Conservation (phyloP, 1,139 yeast species). For the Schwanniomyces etchellsii region DNA sequence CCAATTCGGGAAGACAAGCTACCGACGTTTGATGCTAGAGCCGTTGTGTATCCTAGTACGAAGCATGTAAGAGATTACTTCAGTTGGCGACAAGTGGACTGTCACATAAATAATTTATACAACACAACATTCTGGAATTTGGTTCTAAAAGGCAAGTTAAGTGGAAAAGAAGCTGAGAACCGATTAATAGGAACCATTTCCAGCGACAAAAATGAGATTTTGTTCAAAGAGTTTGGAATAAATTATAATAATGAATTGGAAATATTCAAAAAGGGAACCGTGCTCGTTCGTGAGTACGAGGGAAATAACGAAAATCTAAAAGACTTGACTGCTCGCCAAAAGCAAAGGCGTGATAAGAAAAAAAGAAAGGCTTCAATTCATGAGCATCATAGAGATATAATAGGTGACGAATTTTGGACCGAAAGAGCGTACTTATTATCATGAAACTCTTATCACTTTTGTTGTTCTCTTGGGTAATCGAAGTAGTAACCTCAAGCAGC, state of each 20-base stretch:
- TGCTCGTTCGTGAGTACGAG: conserved; percentile 51
- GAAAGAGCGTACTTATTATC: conserved; percentile 30
- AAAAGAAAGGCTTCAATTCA: conserved; percentile 44
- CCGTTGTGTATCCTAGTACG: conserved; percentile 74
- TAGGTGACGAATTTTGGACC: conserved; percentile 55
- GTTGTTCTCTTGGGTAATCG: no score
- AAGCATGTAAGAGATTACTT: conserved; percentile 70
- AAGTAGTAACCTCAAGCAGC: no score
- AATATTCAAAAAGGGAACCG: conserved; percentile 81
- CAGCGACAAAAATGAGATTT: conserved; percentile 80
- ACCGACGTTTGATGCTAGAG: conserved; percentile 90
- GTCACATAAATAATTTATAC: conserved; percentile 91
- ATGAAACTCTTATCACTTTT: no score
- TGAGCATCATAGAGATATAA: conserved; percentile 50
- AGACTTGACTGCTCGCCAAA: conserved; percentile 38
- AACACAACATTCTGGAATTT: conserved; percentile 92
- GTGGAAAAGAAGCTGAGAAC: conserved; percentile 76
- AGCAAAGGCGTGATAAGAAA: conserved; percentile 43
- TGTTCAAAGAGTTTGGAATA: conserved; percentile 71
- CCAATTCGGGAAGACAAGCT: conserved; percentile 36
- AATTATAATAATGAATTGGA: conserved; percentile 91
- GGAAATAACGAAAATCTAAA: conserved; percentile 5
- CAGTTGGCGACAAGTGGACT: conserved; percentile 95
- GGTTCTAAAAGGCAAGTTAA: conserved; percentile 62
- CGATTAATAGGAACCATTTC: conserved; percentile 69